Evolutionary conservation across 169 alveolate genomes (phyloP).

Genomic region (Plasmodium vivax): DNA sequence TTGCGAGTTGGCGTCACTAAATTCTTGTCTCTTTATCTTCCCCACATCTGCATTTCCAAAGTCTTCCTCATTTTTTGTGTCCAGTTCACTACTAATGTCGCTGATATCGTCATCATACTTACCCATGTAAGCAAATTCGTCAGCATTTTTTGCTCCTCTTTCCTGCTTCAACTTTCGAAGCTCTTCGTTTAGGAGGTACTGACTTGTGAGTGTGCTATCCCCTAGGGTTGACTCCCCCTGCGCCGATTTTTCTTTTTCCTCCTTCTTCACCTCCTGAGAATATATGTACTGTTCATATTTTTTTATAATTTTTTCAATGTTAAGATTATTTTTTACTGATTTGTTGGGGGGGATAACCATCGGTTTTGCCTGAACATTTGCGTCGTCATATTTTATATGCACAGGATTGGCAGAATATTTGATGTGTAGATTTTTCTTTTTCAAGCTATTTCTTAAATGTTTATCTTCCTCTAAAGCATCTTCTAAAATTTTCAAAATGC

Average conservation of each 20-base stretch:
- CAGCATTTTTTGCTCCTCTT: conserved; percentile 1
- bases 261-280: conserved; percentile 5
- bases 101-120: neutral
- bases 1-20: conserved; percentile 16
- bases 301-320: conserved; percentile 36
- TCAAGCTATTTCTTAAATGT: conserved; percentile 39
- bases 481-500: conserved; percentile 51
- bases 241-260: neutral
- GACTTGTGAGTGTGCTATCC: neutral
- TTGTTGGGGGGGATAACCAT: conserved; percentile 17
- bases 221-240: neutral
- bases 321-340: conserved; percentile 8
- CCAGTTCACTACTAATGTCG: neutral
- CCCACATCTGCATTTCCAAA: neutral
- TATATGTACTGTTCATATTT: conserved; percentile 41
- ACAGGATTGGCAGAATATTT: conserved; percentile 60
- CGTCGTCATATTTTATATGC: conserved; percentile 30
- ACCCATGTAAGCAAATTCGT: neutral
- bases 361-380: neutral
- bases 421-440: conserved; percentile 39
- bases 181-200: conserved; percentile 16
- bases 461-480: conserved; percentile 67
- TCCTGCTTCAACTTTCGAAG: conserved; percentile 10
- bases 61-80: neutral
- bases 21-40: conserved; percentile 61